These are phyloP conservation scores for Conringia planisiliqua DNA, from an alignment of 345 rosid genomes.

Conservation along the genomic window DNA sequence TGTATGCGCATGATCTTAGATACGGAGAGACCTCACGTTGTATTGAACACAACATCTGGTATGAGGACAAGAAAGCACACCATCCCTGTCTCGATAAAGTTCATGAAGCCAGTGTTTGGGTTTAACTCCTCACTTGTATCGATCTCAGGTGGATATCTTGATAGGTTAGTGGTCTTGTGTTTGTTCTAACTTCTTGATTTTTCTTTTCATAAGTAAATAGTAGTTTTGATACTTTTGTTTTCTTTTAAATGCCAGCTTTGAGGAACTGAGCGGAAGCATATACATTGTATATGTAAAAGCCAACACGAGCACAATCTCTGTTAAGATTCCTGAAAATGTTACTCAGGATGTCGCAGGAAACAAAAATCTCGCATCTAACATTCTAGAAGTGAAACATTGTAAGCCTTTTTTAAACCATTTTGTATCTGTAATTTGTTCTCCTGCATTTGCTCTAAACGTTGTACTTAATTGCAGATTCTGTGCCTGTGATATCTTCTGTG, in stretches of 20 bases:
- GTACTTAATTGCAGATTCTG: constrained; percentile 50
- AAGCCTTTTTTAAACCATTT: constrained; percentile 29
- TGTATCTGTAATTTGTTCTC: background rate
- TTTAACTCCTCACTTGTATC: constrained; percentile 75
- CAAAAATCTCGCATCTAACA: constrained; percentile 64
- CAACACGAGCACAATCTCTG: constrained; percentile 39
- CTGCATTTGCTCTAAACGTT: background rate
- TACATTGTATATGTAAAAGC: constrained; percentile 63
- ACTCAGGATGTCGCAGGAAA: constrained; percentile 90
- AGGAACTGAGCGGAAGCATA: constrained; percentile 56
- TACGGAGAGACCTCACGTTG: constrained; percentile 72
- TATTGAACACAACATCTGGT: constrained; percentile 63
- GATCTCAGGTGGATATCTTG: constrained; percentile 73
- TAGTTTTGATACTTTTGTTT: background rate
- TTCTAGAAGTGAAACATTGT: constrained; percentile 78
- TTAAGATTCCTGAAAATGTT: constrained; percentile 72
- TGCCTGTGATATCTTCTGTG: constrained; percentile 53
- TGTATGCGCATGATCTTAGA: constrained; percentile 39
- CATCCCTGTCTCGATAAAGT: constrained; percentile 59
- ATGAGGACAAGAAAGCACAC: constrained; percentile 60
- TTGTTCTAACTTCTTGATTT: background rate
- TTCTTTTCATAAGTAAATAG: background rate
- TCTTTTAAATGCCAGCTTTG: constrained; percentile 51
- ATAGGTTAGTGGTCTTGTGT: constrained; percentile 49
- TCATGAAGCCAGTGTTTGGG: constrained; percentile 78